Evolutionary conservation across 768 basidiomycete species (phyloP), one percentile per base, ranked within the genome.

Genomic region (Suillus fuscotomentosus): DNA sequence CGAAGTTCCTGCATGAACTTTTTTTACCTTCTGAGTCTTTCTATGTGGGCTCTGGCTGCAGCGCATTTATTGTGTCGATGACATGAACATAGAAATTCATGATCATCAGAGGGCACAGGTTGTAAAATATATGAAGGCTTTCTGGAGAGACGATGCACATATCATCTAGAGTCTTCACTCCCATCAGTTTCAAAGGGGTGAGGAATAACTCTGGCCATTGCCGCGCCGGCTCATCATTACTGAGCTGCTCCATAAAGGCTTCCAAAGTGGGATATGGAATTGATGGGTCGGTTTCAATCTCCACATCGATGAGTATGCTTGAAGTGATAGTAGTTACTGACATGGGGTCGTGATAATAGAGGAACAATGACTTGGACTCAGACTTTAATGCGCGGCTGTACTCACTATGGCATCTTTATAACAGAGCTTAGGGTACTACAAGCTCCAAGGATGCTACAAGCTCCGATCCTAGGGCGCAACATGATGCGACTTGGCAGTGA

Each of bases 1-100:
- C 3, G 36, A 36, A 36, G 9, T 36, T 36, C 36, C 36, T 36
- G 36, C 36, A 36, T 36, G 36, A 36, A 36, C 36, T 27, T 8
- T 36, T 36, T 36, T 36, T 36, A 36, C 36, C 36, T 36, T 36
- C 36, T 9, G 9, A 36, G 9, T 8, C 36, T 7, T 36, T 36
- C 36, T 36, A 36, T 9, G 9, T 8, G 13, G 13, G 15, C 41
- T 42, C 41, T 15, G 15, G 45, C 45, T 60, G 57, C 15, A 60
- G 38, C 27, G 27, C 57, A 39, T 22, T 42, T 41, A 60, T 60
- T 13, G 57, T 39, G 38, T 60, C 39, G 6, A 39, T 39, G 51
- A 65, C 50, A 22, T 65, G 60, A 60, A 53, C 45, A 38, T 51
- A 61, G 20, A 65, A 61, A 20, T 65, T 60, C 64, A 65, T 65